Evolutionary conservation across 495 filamentous ascomycete species (phyloP).

Genomic region (Barbatosphaeria neglecta): DNA sequence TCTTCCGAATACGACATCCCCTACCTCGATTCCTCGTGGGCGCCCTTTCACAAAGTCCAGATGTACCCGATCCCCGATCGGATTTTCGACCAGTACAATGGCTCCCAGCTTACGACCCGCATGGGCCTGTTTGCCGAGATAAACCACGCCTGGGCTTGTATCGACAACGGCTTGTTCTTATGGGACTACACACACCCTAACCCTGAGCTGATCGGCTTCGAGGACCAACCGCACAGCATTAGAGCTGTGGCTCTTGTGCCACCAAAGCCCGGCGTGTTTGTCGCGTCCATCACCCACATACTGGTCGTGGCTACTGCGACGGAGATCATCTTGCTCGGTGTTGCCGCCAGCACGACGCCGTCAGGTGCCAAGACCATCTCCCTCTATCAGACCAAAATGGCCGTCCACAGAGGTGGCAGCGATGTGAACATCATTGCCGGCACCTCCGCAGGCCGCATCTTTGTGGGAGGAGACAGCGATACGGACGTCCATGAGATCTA

Average conservation of each 20-base stretch:
- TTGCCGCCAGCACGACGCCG: constrained; percentile 46
- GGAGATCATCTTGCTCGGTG: constrained; percentile 73
- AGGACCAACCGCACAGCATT: constrained; percentile 77
- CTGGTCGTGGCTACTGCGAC: constrained; percentile 76
- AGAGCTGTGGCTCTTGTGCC: constrained; percentile 71
- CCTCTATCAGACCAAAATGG: constrained; percentile 78
- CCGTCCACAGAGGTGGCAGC: constrained; percentile 51
- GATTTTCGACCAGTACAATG: constrained; percentile 83
- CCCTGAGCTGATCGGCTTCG: constrained; percentile 82
- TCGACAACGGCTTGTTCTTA: constrained; percentile 90
- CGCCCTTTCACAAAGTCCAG: constrained; percentile 73
- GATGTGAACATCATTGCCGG: constrained; percentile 67
- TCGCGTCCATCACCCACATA: constrained; percentile 69
- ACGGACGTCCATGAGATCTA: constrained; percentile 84
- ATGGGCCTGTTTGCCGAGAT: constrained; percentile 91
- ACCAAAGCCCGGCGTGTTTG: constrained; percentile 74
- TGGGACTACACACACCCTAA: constrained; percentile 92
- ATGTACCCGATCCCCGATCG: constrained; percentile 78
- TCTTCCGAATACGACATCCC: constrained; percentile 84
- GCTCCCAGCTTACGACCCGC: constrained; percentile 65
- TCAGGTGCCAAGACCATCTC: constrained; percentile 59
- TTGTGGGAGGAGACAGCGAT: constrained; percentile 71
- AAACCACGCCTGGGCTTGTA: constrained; percentile 88
- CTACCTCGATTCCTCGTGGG: constrained; percentile 54
- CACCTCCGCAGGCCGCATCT: constrained; percentile 75